phyloP scores from a whole-genome alignment of 2,329 filamentous ascomycete species.

The Cladosporium austrohemisphaericum region DNA sequence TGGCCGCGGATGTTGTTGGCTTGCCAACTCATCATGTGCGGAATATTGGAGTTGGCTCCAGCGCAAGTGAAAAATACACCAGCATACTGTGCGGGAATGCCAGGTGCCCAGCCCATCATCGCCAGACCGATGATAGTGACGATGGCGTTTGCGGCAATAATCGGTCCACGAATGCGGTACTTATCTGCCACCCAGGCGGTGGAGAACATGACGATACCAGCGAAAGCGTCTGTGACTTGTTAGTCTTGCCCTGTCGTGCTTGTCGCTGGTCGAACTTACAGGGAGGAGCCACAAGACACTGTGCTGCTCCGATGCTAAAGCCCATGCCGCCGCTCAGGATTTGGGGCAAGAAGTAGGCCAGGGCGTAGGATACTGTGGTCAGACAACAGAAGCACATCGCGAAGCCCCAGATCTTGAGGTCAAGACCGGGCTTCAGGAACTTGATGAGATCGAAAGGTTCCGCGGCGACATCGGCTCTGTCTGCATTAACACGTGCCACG shows the following conservation, averaged over 20 bases:
- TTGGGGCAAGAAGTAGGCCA: constrained; percentile 72
- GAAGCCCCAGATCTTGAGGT: constrained; percentile 54
- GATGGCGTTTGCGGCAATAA: constrained; percentile 23
- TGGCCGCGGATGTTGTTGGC: constrained; percentile 83
- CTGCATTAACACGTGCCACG: constrained; percentile 16
- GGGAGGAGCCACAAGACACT: constrained; percentile 63
- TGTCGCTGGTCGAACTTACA: constrained; percentile 74
- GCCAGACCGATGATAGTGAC: constrained; percentile 28
- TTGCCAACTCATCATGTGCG: constrained; percentile 70
- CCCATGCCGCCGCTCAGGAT: constrained; percentile 57
- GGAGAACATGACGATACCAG: constrained; percentile 30
- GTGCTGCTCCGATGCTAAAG: constrained; percentile 60
- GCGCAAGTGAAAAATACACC: constrained; percentile 74
- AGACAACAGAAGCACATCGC: constrained; percentile 56
- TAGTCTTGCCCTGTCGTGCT: constrained; percentile 61
- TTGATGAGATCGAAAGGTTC: constrained; percentile 31
- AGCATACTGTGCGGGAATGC: constrained; percentile 54
- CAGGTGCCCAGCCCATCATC: constrained; percentile 24
- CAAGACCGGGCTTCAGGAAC: constrained; percentile 46
- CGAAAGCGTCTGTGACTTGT: constrained; percentile 55
- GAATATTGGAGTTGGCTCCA: constrained; percentile 73
- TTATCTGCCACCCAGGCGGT: constrained; percentile 22
- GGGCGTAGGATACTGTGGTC: constrained; percentile 69
- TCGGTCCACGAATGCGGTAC: constrained; percentile 21
- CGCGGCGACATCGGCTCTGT: constrained; percentile 13